Percentiles rank a stretch among this genome's conserved stretches.
Conservation (phyloP, 2,329 filamentous ascomycete genomes). For the Beauveria sp. region DNA sequence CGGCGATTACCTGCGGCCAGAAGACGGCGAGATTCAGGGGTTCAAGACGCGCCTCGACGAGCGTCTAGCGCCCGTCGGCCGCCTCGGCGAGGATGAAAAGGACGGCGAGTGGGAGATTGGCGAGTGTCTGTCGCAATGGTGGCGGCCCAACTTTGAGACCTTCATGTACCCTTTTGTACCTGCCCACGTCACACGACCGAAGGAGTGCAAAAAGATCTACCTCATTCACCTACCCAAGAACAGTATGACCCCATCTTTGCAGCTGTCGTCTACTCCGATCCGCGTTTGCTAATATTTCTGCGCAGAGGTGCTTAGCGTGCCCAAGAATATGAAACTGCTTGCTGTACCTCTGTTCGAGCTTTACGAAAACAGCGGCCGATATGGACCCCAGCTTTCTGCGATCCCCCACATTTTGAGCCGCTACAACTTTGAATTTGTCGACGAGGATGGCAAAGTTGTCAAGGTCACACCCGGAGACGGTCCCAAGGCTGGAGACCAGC, state of each 20-base stretch:
- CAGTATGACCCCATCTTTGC: slow-evolving; percentile 50
- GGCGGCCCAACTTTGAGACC: slow-evolving; percentile 97
- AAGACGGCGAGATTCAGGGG: slow-evolving; percentile 87
- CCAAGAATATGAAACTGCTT: slow-evolving; percentile 99
- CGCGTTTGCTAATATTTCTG: slow-evolving; percentile 4
- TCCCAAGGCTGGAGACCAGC: slow-evolving; percentile 43
- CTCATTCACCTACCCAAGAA: slow-evolving; percentile 90
- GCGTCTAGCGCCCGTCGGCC: slow-evolving; percentile 83
- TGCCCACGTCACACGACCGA: slow-evolving; percentile 89
- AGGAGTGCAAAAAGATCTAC: slow-evolving; percentile 99
- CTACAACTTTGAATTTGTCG: slow-evolving; percentile 96
- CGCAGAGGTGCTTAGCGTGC: slow-evolving; percentile 85
- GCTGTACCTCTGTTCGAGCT: slow-evolving; percentile 95
- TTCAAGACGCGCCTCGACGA: slow-evolving; percentile 93
- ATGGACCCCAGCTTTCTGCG: slow-evolving; percentile 91
- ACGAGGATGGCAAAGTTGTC: slow-evolving; percentile 83
- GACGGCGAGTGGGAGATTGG: slow-evolving; percentile 84
- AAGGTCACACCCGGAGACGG: slow-evolving; percentile 72
- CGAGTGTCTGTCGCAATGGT: slow-evolving; percentile 96
- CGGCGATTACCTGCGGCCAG: slow-evolving; percentile 83
- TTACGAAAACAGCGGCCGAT: slow-evolving; percentile 92
- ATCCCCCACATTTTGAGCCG: slow-evolving; percentile 91
- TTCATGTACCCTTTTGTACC: slow-evolving; percentile 99
- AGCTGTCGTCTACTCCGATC: background rate
- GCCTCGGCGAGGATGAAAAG: slow-evolving; percentile 77